Base-by-base conservation (phyloP, 495 filamentous ascomycete genomes). In the Lasiosphaeria ovina region DNA sequence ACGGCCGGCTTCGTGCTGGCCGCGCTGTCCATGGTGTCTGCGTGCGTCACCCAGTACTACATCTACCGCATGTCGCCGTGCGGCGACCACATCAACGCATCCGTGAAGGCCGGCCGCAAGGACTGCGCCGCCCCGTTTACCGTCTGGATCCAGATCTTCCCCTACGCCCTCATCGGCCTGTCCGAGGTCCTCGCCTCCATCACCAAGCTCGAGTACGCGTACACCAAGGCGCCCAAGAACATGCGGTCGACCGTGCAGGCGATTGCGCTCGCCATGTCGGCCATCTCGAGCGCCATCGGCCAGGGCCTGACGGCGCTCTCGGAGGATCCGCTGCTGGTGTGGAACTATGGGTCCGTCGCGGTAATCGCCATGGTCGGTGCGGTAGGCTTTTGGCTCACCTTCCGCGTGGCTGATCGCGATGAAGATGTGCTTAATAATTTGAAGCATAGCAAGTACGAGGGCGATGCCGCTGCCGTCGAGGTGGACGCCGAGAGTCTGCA, bases 161-260 rank as follows among this genome's bases (percentile, higher is more conserved):
- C 82, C 4, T 91, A 92, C 69, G 67, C 89, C 32, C 74, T 91
- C 11, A 84, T 88, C 56, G 88, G 81, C 60, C 74, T 90, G n/a
- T 85, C 85, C n/a, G 89, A 90, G 72, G 89, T 90, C 61, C 80
- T 90, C 61, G 86, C 87, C 0, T 85, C 80, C 52, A 81, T 89
- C 64, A 87, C 85, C 12, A 79, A 74, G 1, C 76, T 88, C 6
- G 85, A 89, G 68, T 82, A 92, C 60, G 90, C 89, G 5, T 92
- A 85, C 70, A 89, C 85, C 65, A 91, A 93, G 74, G 89, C 90
- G 1, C 90, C 90, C 6, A 80, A 77, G 61, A 90, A 87, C 72
- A 90, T 93, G 88, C 81, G 87, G 9, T 88, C 85, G 10, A 79
- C 91, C 38, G 85, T 92, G 31, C 85, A 85, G 65, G 81, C 86